Percentiles rank a stretch among this genome's conserved stretches.
phyloP scores from a whole-genome alignment of 805 yeast genomes.

The Wickerhamiella sergipiensis region DNA sequence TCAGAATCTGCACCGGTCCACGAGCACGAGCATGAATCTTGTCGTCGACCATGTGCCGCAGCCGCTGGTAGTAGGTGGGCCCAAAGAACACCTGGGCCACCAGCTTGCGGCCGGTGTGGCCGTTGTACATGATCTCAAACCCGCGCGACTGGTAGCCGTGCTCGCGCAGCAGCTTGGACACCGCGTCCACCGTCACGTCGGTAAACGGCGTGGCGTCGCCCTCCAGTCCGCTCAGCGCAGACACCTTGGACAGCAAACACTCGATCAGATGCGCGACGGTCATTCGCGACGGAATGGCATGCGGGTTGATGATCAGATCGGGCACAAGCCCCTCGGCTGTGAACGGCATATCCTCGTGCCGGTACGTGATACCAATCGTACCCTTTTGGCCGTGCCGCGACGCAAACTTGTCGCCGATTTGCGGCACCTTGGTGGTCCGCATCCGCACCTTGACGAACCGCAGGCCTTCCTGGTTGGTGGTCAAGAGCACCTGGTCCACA shows the following conservation, averaged over 20 bases:
- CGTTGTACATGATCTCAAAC: slow-evolving; percentile 96
- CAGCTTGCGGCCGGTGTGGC: slow-evolving; percentile 95
- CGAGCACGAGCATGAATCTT: slow-evolving; percentile 98
- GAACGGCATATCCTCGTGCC: slow-evolving; percentile 99
- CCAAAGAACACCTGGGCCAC: slow-evolving; percentile 99
- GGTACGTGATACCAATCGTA: slow-evolving; percentile 96
- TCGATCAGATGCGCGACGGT: slow-evolving; percentile 98
- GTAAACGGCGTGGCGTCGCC: slow-evolving; percentile 99
- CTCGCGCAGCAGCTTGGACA: slow-evolving; percentile 80
- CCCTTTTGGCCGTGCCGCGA: slow-evolving; percentile 99
- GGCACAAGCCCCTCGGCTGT: slow-evolving; percentile 93
- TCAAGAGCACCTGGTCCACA: slow-evolving; percentile 91
- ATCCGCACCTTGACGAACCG: slow-evolving; percentile 95
- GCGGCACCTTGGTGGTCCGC: slow-evolving; percentile 98
- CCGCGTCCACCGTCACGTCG: slow-evolving; percentile 95
- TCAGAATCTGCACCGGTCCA: slow-evolving; percentile 95
- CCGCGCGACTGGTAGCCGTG: slow-evolving; percentile 98
- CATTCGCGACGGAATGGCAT: slow-evolving; percentile 99
- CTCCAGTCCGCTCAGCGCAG: slow-evolving; percentile 87
- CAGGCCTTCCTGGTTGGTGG: slow-evolving; percentile 97
- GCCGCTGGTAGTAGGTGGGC: slow-evolving; percentile 97
- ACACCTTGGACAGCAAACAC: slow-evolving; percentile 90
- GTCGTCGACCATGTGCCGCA: slow-evolving; percentile 98
- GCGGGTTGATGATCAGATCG: slow-evolving; percentile 94
- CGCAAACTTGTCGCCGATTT: slow-evolving; percentile 98